These are phyloP conservation scores for Sugiyamaella japonica DNA, from an alignment of 1,139 yeast genomes.

Conservation along the genomic window DNA sequence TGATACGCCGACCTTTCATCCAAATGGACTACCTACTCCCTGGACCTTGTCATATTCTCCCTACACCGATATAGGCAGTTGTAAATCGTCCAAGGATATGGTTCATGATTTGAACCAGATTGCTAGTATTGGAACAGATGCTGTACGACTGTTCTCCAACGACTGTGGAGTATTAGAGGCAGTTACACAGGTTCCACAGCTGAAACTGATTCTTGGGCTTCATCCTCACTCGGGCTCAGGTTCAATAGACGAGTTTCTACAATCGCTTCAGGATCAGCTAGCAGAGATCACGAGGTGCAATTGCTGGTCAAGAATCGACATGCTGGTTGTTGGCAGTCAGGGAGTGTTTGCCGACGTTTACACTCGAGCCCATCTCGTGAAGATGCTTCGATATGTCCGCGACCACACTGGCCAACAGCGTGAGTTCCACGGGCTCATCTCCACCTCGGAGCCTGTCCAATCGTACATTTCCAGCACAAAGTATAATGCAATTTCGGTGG, in stretches of 20 bases:
- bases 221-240: conserved; percentile 28
- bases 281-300: conserved; percentile 29
- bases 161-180: conserved; percentile 34
- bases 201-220: conserved; percentile 32
- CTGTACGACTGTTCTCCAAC: conserved; percentile 31
- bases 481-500: conserved; percentile 29
- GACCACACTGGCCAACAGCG: conserved; percentile 13
- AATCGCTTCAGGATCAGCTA: conserved; percentile 29
- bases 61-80: conserved; percentile 65
- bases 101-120: conserved; percentile 59
- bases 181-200: conserved; percentile 18
- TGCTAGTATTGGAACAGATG: conserved; percentile 39
- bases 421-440: conserved; percentile 26
- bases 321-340: conserved; percentile 35
- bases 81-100: conserved; percentile 64
- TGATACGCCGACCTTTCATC: conserved; percentile 5
- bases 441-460: conserved; percentile 36
- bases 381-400: conserved; percentile 31
- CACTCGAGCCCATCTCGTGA: conserved; percentile 31
- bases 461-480: conserved; percentile 32
- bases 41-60: conserved; percentile 84
- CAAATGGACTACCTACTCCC: conserved; percentile 39
- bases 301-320: conserved; percentile 30
- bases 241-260: conserved; percentile 15
- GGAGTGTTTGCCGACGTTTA: conserved; percentile 33